Base-by-base conservation (phyloP, 768 basidiomycete genomes). In the Kwoniella sp. region DNA sequence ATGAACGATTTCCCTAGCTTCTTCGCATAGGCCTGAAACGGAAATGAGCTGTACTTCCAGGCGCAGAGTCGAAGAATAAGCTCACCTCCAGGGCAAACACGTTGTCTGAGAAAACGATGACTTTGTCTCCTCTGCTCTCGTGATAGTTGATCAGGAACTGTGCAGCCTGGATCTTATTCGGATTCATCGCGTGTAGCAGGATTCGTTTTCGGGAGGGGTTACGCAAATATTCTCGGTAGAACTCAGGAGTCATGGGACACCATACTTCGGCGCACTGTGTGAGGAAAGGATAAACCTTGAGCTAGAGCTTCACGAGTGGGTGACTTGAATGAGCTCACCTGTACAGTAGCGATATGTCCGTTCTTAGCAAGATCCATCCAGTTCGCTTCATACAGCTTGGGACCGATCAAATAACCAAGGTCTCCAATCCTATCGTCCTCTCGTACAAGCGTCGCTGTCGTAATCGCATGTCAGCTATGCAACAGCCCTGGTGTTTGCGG, bases 281-380 rank as follows among this genome's bases (percentile, higher is more conserved):
- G 33, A 33, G 7, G 33, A 33, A 5, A 33, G 5, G 7, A 33
- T 33, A 33, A 46, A 40, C 17, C 5, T 21, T 60, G 40, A 57
- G 48, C 58, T 21, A 55, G 40, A 57, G 48, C 58, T 40, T 15
- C 17, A 4, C 40, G 19, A n/a, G n/a, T 46, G 9, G 10, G 21
- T 19, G 2, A 15, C 5, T 17, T 6, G 24, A 17, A 21, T 22
- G 40, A 44, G 40, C 85, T 71, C 78, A 93, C 93, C 87, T 98
- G 94, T n/a, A 99, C 96, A 76, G 96, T 98, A 7, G 96, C 96
- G 76, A 99, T 99, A 80, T 99, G 96, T 1, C 96, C 96, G 81
- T 98, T 98, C 65, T 92, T 92, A 57, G 96, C 96, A 70, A 99
- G 87, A 80, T 99, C 96, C 95, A 99, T 98, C 96, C 96, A 99